A percentile compares a stretch with the other conserved stretches of the same genome.
Conservation (phyloP, 805 yeast species). For the Blastobotrys mokoenaii region DNA sequence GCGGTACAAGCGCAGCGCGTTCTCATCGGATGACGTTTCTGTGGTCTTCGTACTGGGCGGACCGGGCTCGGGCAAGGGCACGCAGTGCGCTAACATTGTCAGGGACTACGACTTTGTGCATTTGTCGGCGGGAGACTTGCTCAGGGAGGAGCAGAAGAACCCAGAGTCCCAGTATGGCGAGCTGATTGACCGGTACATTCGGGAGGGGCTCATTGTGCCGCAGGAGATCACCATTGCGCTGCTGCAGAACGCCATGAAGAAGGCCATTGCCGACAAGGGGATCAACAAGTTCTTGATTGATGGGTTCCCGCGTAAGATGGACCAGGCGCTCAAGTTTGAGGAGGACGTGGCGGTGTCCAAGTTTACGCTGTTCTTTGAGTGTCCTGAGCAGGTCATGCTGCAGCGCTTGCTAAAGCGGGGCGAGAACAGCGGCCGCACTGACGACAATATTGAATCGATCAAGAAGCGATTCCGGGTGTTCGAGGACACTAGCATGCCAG, state of each 20-base stretch:
- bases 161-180: conserved; percentile 70
- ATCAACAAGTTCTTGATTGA: conserved; percentile 63
- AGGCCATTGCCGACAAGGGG: conserved; percentile 32
- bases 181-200: conserved; percentile 68
- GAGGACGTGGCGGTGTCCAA: conserved; percentile 33
- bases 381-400: conserved; percentile 67
- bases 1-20: conserved; percentile 32
- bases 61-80: conserved; percentile 39
- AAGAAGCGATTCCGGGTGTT: conserved; percentile 5
- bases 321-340: conserved; percentile 81
- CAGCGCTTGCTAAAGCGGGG: conserved; percentile 4
- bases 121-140: conserved; percentile 79
- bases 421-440: conserved; percentile 2
- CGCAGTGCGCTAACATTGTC: conserved; percentile 52
- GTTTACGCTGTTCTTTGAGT: conserved; percentile 6
- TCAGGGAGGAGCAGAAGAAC: conserved; percentile 77
- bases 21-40: conserved; percentile 56
- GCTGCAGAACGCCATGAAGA: conserved; percentile 62
- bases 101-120: conserved; percentile 67
- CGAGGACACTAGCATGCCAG: conserved; percentile 3
- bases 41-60: conserved; percentile 87
- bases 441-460: conserved; percentile 5
- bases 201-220: conserved; percentile 81
- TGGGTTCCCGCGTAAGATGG: conserved; percentile 93
- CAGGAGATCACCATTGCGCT: conserved; percentile 74